These are phyloP conservation scores for Pichia sp. DNA, from an alignment of 1,139 yeast species.

Conservation along the genomic window DNA sequence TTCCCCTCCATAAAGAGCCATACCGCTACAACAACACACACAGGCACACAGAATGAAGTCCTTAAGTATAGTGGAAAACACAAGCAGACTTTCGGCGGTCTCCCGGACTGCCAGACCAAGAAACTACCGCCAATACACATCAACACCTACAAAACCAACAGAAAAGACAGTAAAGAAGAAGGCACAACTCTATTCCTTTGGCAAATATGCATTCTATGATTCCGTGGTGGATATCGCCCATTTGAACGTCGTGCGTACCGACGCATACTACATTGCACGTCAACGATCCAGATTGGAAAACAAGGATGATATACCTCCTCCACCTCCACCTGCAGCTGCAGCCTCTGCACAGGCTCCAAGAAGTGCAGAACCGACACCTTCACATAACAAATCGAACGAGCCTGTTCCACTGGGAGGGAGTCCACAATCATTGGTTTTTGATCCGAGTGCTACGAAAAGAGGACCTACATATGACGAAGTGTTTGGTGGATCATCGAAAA, in stretches of 20 bases:
- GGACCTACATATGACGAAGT: conserved; percentile 26
- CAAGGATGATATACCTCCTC: neutral
- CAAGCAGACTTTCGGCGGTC: neutral
- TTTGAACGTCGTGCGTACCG: conserved; percentile 15
- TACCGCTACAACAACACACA: too few relatives aligned
- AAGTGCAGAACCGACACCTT: too few relatives aligned
- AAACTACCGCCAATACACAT: neutral
- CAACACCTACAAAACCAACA: neutral
- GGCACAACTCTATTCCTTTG: conserved; percentile 2
- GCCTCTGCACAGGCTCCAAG: neutral
- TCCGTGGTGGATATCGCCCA: conserved; percentile 11
- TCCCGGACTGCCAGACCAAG: neutral
- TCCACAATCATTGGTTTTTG: conserved; percentile 20
- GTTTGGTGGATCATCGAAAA: conserved; percentile 32
- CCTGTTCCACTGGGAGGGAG: too few relatives aligned
- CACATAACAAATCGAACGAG: too few relatives aligned
- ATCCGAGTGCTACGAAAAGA: conserved; percentile 20
- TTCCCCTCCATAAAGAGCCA: neutral
- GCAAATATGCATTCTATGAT: conserved; percentile 17
- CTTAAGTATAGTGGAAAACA: neutral
- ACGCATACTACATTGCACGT: conserved; percentile 17
- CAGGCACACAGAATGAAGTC: neutral
- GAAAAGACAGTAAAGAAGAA: neutral
- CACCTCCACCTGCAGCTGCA: neutral
- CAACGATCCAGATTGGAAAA: conserved; percentile 6